Evolutionary conservation across 805 yeast genomes (phyloP).

Genomic region (Schwanniomyces pseudopolymorphus): DNA sequence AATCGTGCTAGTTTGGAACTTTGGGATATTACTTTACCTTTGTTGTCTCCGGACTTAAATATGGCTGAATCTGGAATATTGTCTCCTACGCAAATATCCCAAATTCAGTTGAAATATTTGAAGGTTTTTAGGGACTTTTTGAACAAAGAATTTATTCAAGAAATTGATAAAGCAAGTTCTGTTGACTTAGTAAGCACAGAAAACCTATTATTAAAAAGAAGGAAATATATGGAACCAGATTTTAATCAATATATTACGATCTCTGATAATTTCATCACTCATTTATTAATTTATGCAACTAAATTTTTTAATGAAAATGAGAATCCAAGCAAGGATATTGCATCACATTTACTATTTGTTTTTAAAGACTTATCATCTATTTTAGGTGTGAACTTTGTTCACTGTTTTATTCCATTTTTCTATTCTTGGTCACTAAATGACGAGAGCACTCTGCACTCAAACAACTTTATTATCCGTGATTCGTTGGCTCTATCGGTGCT

Average conservation of each 20-base stretch:
- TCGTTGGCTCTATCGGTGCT: conserved; percentile 33
- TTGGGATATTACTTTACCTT: conserved; percentile 43
- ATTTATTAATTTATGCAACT: conserved; percentile 37
- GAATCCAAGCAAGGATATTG: conserved; percentile 20
- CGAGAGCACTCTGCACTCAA: conserved; percentile 5
- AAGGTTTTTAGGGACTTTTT: conserved; percentile 36
- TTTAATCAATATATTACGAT: conserved; percentile 40
- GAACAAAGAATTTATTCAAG: conserved; percentile 23
- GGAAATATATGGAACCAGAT: conserved; percentile 36
- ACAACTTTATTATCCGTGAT: conserved; percentile 22
- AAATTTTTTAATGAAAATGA: conserved; percentile 27
- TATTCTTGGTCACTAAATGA: conserved; percentile 40
- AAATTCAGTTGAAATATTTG: conserved; percentile 41
- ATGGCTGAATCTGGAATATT: conserved; percentile 9
- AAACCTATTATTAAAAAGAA: conserved; percentile 7
- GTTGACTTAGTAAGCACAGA: conserved; percentile 12
- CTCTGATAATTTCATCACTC: conserved; percentile 40
- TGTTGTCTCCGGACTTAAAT: conserved; percentile 21
- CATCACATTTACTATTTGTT: conserved; percentile 19
- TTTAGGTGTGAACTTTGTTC: conserved; percentile 48
- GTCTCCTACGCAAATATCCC: conserved; percentile 22
- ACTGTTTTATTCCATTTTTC: conserved; percentile 46
- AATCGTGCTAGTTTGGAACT: conserved; percentile 42
- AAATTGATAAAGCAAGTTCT: conserved; percentile 8
- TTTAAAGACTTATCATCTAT: conserved; percentile 24